These are phyloP conservation scores for Ogataea siamensis DNA, from an alignment of 805 yeast species.

Conservation along the genomic window DNA sequence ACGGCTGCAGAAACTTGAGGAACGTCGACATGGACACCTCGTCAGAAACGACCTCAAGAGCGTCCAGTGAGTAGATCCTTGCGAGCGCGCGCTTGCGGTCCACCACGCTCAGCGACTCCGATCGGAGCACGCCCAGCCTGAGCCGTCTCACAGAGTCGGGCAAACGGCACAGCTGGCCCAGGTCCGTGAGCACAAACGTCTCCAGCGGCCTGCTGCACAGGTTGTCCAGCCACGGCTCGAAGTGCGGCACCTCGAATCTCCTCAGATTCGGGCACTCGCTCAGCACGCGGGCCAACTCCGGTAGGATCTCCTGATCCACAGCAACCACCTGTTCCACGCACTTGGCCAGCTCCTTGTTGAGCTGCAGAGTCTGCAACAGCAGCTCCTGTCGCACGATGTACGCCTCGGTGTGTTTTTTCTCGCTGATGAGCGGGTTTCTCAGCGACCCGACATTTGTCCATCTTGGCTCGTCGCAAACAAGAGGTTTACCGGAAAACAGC, in stretches of 20 bases:
- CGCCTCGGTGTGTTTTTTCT: conserved; percentile 37
- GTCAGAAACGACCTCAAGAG: conserved; percentile 16
- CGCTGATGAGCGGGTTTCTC: conserved; percentile 33
- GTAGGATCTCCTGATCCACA: conserved; percentile 29
- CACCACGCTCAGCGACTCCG: conserved; percentile 4
- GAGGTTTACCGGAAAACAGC: conserved; percentile 36
- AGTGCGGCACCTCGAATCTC: conserved; percentile 13
- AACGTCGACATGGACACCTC: conserved; percentile 34
- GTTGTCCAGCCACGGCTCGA: neutral
- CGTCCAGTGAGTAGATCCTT: conserved; percentile 6
- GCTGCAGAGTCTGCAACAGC: conserved; percentile 36
- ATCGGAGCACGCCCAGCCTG: conserved; percentile 16
- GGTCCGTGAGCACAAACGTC: conserved; percentile 19
- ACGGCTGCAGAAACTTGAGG: conserved; percentile 28
- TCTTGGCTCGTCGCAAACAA: conserved; percentile 33
- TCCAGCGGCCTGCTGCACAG: conserved; percentile 3
- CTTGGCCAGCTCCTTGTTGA: conserved; percentile 36
- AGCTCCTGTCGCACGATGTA: conserved; percentile 40
- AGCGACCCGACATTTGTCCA: conserved; percentile 41
- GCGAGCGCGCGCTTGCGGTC: conserved; percentile 4
- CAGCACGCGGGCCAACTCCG: conserved; percentile 24
- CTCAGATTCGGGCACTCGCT: conserved; percentile 16
- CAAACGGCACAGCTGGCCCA: conserved; percentile 20
- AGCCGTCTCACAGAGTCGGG: conserved; percentile 21
- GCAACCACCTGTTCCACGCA: conserved; percentile 37